A percentile compares a stretch with the other conserved stretches of the same genome.
Conservation (phyloP, 2,329 filamentous ascomycete genomes). For the Aspergillus neoniger region DNA sequence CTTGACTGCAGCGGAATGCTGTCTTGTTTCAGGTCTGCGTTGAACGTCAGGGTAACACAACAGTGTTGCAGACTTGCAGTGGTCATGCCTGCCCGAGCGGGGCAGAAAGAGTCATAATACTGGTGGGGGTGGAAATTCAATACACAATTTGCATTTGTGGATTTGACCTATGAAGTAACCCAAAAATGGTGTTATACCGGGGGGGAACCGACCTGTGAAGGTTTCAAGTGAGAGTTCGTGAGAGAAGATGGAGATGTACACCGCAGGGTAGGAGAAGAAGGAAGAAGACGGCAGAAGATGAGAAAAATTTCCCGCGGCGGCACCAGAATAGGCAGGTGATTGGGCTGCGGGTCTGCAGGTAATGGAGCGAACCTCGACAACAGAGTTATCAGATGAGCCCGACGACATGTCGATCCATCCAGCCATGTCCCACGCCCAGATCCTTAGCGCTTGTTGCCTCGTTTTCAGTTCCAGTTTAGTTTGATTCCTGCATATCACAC, state of each 20-base stretch:
- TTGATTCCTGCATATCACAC: neutral
- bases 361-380: neutral
- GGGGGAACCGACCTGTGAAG: neutral
- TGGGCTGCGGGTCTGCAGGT: constrained; percentile 2
- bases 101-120: too few species aligned
- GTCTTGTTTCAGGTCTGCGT: too few species aligned
- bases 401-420: neutral
- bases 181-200: neutral
- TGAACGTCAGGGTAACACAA: too few species aligned
- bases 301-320: neutral
- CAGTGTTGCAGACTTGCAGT: too few species aligned
- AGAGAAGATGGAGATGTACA: neutral
- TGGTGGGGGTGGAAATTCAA: too few species aligned
- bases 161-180: neutral
- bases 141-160: neutral
- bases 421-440: constrained; percentile 14
- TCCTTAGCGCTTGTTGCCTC: neutral
- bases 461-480: neutral
- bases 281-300: neutral
- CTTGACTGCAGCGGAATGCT: too few species aligned
- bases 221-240: neutral
- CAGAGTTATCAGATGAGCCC: constrained; percentile 19
- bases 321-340: constrained; percentile 1
- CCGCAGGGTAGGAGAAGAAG: neutral
- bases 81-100: too few species aligned